These are phyloP conservation scores for Lunasporangiospora selenospora DNA, from an alignment of 192 early-diverging fungal genomes.

Conservation along the genomic window DNA sequence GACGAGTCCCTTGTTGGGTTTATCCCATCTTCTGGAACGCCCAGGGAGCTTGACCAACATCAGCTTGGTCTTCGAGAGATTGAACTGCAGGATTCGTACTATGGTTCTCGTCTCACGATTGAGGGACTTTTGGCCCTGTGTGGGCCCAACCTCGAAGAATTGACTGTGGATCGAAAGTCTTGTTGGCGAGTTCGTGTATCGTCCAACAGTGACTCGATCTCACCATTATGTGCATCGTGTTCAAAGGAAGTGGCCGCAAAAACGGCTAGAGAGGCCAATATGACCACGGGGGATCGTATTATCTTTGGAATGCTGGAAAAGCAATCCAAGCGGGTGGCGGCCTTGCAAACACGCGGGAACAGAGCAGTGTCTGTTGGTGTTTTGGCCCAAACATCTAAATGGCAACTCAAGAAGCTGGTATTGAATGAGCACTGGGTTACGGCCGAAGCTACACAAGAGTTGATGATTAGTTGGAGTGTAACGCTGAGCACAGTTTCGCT, in stretches of 20 bases:
- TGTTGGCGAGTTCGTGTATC: constrained; percentile 20
- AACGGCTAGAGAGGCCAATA: neutral
- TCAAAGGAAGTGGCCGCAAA: neutral
- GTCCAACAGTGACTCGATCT: neutral
- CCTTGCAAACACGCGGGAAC: no score
- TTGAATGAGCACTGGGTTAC: constrained; percentile 36
- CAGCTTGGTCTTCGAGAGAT: constrained; percentile 12
- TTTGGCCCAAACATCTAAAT: no score
- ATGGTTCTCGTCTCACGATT: constrained; percentile 24
- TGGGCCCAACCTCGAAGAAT: constrained; percentile 17
- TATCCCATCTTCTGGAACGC: neutral
- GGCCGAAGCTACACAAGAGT: constrained; percentile 1
- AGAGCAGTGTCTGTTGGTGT: no score
- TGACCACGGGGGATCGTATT: constrained; percentile 27
- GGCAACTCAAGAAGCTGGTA: constrained; percentile 6
- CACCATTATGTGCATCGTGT: constrained; percentile 7
- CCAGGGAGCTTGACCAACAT: neutral
- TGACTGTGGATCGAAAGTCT: constrained; percentile 27
- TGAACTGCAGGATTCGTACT: constrained; percentile 32
- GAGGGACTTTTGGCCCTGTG: constrained; percentile 29
- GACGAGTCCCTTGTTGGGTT: constrained; percentile 22
- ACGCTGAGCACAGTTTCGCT: constrained; percentile 6
- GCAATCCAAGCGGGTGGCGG: neutral
- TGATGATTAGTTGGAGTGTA: constrained; percentile 7
- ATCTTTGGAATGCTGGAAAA: constrained; percentile 8